Evolutionary conservation across 495 filamentous ascomycete species (phyloP), one percentile per base, ranked within the genome.

Genomic region (Aspergillus campestris): DNA sequence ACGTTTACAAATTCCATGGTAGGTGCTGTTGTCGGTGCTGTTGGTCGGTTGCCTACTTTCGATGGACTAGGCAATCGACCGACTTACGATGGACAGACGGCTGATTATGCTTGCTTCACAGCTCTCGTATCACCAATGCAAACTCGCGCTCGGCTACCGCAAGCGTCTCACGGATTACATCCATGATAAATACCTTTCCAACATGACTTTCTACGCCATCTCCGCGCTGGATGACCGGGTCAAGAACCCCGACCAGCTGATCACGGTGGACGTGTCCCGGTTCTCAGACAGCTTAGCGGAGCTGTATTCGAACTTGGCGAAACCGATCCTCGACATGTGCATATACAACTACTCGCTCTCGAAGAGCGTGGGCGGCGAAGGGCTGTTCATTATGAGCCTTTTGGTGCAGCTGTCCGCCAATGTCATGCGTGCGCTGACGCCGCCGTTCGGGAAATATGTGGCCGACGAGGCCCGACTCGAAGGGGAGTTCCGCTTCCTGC

Each of bases 1-100:
- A 96, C 94, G 0, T 98, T 97, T 53, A 98, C 92, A 18, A 98
- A 98, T 65, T 96, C 92, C 2, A 97, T 97, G 94, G 86, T 94
- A 61, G 60, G 83, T 67, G 13, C 9, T 13, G 39, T 11, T 37
- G 6, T n/a, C 18, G 6, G 10, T 24, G 14, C 27, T 31, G n/a
- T n/a, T n/a, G n/a, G n/a, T n/a, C n/a, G n/a, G n/a, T 7, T 42
- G 7, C 12, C 34, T 12, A 9, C 5, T 24, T 24, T 24, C 18
- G 10, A 13, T 12, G 5, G 31, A n/a, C n/a, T n/a, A n/a, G n/a
- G n/a, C n/a, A n/a, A n/a, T n/a, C n/a, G n/a, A n/a, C n/a, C n/a
- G n/a, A n/a, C n/a, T n/a, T n/a, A n/a, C n/a, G n/a, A n/a, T n/a
- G n/a, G n/a, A n/a, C 4, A 45, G 30, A 38, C 32, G 12, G 45